Base-by-base conservation (phyloP, 306 rosid species). In the Medicago arabica region DNA sequence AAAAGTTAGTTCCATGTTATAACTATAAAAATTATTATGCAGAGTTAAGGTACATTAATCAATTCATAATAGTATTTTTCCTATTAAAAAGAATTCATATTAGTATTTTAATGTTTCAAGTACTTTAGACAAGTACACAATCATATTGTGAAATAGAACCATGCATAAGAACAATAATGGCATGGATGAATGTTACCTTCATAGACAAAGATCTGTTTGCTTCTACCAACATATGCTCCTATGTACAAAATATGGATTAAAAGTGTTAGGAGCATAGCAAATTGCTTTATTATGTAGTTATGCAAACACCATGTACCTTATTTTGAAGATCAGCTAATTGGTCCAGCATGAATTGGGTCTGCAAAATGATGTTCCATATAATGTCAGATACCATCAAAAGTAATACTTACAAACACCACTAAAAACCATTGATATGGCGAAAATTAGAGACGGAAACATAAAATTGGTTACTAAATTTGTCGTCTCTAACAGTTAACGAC, bases 321-420 rank as follows among this genome's bases (percentile, higher is more conserved):
- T 82, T 92, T 74, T 95, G 97, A 79, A 92, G 97, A 75, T 92
- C 97, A 88, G 89, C 50, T 67, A 95, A 90, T 82, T 88, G 97
- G 90, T 92, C 99, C 76, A 95, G 90, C 99, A 95, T 88, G 78
- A 60, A 87, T 69, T 95, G 99, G n/a, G 99, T 95, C 99, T 95
- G 93, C 84, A 86, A 83, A 69, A 64, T 74, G 18, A 71, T 10
- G 61, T 80, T 66, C 16, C 46, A 77, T 49, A 68, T 28, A 15
- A 11, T 63, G 23, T 9, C 69, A 82, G 15, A 80, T 12, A 3
- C 12, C 5, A 12, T 28, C 31, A 28, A 5, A 44, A 44, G 4
- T 44, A 11, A 44, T 28, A 28, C 31, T 28, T 1, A 28, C 31
- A 28, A 28, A 28, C 31, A 28, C 31, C 31, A 28, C 31, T 28